Evolutionary conservation across 192 early-diverging fungal species (phyloP).

Genomic region (Coemansia sp.): DNA sequence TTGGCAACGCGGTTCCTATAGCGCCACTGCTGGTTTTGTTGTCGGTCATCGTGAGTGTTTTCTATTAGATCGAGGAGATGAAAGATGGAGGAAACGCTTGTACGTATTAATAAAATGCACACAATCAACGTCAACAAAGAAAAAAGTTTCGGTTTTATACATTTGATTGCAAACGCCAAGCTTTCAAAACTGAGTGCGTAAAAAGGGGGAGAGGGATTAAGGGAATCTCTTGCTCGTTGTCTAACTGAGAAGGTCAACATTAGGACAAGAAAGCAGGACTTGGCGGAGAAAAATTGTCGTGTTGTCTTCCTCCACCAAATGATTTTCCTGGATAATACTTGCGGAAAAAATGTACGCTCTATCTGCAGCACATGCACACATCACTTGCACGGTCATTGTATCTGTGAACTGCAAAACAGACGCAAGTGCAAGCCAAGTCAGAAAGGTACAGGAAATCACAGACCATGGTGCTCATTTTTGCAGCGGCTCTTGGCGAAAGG

Average conservation of each 20-base stretch:
- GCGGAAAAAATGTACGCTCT: background rate
- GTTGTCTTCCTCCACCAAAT: too few species aligned
- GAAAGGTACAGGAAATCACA: background rate
- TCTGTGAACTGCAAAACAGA: background rate
- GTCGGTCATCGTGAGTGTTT: background rate
- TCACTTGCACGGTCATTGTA: background rate
- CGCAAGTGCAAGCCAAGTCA: background rate
- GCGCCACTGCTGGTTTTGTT: too few species aligned
- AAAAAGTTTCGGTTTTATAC: background rate
- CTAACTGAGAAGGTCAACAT: too few species aligned
- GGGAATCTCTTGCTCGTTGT: too few species aligned
- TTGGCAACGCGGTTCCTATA: too few species aligned
- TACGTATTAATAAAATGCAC: background rate
- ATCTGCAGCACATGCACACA: background rate
- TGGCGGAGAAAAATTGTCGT: too few species aligned
- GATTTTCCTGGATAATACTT: background rate
- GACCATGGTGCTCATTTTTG: background rate
- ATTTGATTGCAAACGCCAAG: background rate
- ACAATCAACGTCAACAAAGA: too few species aligned
- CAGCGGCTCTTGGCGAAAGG: background rate
- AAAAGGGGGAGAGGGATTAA: too few species aligned
- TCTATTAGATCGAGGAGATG: background rate
- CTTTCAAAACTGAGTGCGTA: background rate
- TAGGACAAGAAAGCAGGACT: too few species aligned
- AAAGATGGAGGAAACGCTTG: background rate